These are phyloP conservation scores for Trichoderma arundinaceum DNA, from an alignment of 2,329 filamentous ascomycete genomes.

Conservation along the genomic window DNA sequence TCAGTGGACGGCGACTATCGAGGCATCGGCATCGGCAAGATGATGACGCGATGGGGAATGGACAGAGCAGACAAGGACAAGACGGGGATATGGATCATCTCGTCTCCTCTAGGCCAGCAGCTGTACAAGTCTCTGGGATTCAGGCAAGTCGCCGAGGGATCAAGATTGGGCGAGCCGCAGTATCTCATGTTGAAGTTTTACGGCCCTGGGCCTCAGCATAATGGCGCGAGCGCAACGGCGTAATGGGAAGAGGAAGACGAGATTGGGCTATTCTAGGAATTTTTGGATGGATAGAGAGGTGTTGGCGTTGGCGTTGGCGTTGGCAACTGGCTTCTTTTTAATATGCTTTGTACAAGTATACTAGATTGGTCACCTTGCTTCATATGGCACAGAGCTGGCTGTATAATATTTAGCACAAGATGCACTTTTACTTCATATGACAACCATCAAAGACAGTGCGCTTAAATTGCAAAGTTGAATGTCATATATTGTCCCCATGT, in stretches of 20 bases:
- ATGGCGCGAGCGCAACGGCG: background rate
- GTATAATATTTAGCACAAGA: background rate
- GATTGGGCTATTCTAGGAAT: background rate
- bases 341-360: too few species aligned
- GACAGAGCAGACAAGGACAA: constrained; percentile 26
- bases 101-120: constrained; percentile 26
- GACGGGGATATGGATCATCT: constrained; percentile 32
- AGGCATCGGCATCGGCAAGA: constrained; percentile 32
- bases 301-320: background rate
- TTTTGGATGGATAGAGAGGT: background rate
- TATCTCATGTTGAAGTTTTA: constrained; percentile 33
- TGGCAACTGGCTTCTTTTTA: background rate
- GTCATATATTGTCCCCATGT: background rate
- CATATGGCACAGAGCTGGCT: background rate
- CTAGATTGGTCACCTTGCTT: too few species aligned
- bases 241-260: background rate
- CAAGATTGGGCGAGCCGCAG: constrained; percentile 31
- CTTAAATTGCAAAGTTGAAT: constrained; percentile 22
- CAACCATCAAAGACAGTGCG: too few species aligned
- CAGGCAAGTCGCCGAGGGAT: constrained; percentile 29
- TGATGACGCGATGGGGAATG: constrained; percentile 33
- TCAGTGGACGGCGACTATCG: constrained; percentile 32
- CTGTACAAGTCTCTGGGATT: constrained; percentile 33
- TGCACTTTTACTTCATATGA: background rate
- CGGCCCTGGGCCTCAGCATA: background rate